Percentiles rank a stretch among this genome's conserved stretches.
Evolutionary conservation across 768 basidiomycete genomes (phyloP).

Genomic region (Paxillus rubicundulus): DNA sequence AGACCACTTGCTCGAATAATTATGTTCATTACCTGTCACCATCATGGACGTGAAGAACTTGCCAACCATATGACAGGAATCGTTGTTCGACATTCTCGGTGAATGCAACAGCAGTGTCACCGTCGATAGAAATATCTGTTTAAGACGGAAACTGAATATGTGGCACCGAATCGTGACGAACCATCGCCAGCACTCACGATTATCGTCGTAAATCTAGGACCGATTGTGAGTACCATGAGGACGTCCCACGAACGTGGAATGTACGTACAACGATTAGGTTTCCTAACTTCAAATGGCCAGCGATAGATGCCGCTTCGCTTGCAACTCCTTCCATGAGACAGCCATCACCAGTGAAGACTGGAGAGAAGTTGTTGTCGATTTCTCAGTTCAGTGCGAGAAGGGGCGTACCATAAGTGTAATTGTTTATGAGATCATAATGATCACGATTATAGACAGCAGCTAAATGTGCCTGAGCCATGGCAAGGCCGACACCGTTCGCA

Average conservation of each 20-base stretch:
- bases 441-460: constrained; percentile 89
- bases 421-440: constrained; percentile 75
- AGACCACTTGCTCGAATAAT: background rate
- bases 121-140: constrained; percentile 93
- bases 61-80: constrained; percentile 92
- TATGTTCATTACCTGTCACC: constrained; percentile 61
- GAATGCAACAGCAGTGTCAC: constrained; percentile 88
- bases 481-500: constrained; percentile 89
- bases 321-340: constrained; percentile 97
- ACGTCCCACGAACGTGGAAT: constrained; percentile 12
- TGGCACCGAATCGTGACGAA: background rate
- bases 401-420: constrained; percentile 80
- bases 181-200: constrained; percentile 55
- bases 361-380: constrained; percentile 4
- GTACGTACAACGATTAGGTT: constrained; percentile 83
- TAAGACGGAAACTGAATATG: constrained; percentile 7
- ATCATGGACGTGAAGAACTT: constrained; percentile 79
- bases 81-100: constrained; percentile 90
- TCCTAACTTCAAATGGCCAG: constrained; percentile 90
- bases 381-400: background rate
- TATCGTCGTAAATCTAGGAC: constrained; percentile 86
- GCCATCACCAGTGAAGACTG: constrained; percentile 91
- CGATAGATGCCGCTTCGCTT: constrained; percentile 88
- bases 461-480: constrained; percentile 89
- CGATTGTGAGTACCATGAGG: constrained; percentile 15